Conservation (phyloP, 495 filamentous ascomycete genomes). For the Ascobolus immersus region DNA sequence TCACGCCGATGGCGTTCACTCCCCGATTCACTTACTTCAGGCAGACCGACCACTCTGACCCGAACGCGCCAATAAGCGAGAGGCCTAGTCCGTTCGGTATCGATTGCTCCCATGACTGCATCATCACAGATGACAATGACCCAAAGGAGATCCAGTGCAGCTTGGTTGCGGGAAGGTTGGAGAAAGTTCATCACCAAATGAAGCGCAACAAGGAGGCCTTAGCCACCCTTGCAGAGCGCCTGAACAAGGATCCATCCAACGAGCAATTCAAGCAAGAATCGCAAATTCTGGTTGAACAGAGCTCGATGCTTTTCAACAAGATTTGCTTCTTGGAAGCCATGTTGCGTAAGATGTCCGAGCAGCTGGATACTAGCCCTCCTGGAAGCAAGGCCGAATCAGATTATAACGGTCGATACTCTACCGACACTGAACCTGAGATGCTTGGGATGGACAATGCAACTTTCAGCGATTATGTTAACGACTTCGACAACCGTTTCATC, state of each 20-base stretch:
- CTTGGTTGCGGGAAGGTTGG: conserved; percentile 54
- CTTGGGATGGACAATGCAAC: conserved; percentile 12
- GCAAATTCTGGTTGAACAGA: conserved; percentile 43
- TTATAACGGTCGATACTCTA: conserved; percentile 17
- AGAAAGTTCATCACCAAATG: conserved; percentile 53
- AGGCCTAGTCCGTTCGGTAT: conserved; percentile 67
- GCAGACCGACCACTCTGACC: conserved; percentile 69
- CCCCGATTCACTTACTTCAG: conserved; percentile 92
- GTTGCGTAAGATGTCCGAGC: conserved; percentile 36
- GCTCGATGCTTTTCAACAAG: conserved; percentile 42
- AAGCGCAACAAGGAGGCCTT: conserved; percentile 31
- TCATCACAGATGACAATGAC: conserved; percentile 79
- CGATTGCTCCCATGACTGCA: conserved; percentile 77
- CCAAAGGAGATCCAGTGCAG: conserved; percentile 71
- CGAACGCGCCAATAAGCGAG: conserved; percentile 39
- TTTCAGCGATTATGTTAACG: conserved; percentile 40
- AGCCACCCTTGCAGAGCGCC: conserved; percentile 6
- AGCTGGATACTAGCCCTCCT: conserved; percentile 22
- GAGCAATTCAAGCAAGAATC: conserved; percentile 22
- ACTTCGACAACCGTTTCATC: conserved; percentile 96
- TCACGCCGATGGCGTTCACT: conserved; percentile 71
- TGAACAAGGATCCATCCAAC: neutral
- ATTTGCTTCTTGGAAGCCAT: conserved; percentile 52
- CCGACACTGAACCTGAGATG: conserved; percentile 21
- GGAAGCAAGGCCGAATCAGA: conserved; percentile 23